Evolutionary conservation across 257 asterid genomes (phyloP).

Genomic region (Primulina eburnea): DNA sequence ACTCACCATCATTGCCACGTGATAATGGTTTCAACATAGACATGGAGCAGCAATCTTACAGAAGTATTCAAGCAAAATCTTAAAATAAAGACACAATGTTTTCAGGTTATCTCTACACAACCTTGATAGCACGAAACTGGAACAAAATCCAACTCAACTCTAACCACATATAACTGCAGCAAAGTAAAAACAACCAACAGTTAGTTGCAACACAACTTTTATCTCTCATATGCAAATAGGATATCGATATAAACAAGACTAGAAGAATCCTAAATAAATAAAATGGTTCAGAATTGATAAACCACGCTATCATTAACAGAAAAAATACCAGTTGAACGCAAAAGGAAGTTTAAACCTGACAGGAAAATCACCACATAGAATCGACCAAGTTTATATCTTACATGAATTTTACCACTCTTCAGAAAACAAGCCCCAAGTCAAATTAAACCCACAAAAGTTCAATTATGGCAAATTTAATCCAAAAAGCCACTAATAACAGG

Average conservation of each 20-base stretch:
- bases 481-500: too few relatives aligned
- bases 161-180: constrained; percentile 13
- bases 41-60: constrained; percentile 36
- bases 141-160: constrained; percentile 15
- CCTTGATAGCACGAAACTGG: constrained; percentile 15
- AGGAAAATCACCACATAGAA: neutral
- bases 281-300: neutral
- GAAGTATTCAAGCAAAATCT: constrained; percentile 2
- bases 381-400: neutral
- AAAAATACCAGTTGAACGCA: neutral
- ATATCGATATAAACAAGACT: neutral
- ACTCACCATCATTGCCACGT: constrained; percentile 34
- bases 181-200: neutral
- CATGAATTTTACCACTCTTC: constrained; percentile 17
- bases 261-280: neutral
- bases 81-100: neutral
- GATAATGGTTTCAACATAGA: constrained; percentile 37
- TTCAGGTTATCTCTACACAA: constrained; percentile 4
- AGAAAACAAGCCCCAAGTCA: constrained; percentile 5
- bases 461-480: neutral
- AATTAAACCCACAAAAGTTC: constrained; percentile 2
- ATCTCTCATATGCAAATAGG: neutral
- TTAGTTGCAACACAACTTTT: neutral
- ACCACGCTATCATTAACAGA: neutral
- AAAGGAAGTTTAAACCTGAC: neutral